Evolutionary conservation across 345 rosid genomes (phyloP).

Genomic region (Carallia pectinifolia): DNA sequence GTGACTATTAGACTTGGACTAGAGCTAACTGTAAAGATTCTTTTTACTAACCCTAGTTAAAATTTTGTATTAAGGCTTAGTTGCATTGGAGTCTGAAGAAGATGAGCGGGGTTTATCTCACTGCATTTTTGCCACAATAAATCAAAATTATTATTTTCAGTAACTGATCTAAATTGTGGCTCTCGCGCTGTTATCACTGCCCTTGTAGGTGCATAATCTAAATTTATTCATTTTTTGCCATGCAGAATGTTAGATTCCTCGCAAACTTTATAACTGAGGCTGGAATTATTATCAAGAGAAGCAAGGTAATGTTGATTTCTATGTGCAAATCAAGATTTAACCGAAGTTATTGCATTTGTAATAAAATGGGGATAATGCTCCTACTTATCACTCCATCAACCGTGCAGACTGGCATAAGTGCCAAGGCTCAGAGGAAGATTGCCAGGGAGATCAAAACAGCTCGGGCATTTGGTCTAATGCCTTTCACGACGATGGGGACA

Average conservation of each 20-base stretch:
- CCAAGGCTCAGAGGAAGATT: conserved; percentile 90
- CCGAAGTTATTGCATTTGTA: neutral
- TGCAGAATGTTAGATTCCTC: conserved; percentile 85
- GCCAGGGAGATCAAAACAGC: conserved; percentile 97
- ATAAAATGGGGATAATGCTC: neutral
- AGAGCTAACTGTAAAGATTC: too few relatives aligned
- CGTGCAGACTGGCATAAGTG: conserved; percentile 76
- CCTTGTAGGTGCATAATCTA: neutral
- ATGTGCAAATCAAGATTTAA: neutral
- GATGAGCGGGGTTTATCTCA: neutral
- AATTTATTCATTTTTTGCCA: neutral
- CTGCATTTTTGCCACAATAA: too few relatives aligned
- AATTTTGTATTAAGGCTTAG: too few relatives aligned
- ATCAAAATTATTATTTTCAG: too few relatives aligned
- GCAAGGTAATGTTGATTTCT: conserved; percentile 40
- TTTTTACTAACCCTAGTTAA: too few relatives aligned
- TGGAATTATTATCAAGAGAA: conserved; percentile 80
- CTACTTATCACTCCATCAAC: neutral
- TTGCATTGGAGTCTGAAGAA: neutral
- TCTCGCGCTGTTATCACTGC: neutral
- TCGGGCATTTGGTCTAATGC: conserved; percentile 86
- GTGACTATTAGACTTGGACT: neutral
- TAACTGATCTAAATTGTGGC: neutral
- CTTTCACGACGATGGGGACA: conserved; percentile 93
- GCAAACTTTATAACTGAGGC: conserved; percentile 83